A percentile compares a stretch with the other conserved stretches of the same genome.
These are phyloP conservation scores for Teratosphaeriaceae sp. DNA, from an alignment of 2,329 filamentous ascomycete species.

Conservation along the genomic window DNA sequence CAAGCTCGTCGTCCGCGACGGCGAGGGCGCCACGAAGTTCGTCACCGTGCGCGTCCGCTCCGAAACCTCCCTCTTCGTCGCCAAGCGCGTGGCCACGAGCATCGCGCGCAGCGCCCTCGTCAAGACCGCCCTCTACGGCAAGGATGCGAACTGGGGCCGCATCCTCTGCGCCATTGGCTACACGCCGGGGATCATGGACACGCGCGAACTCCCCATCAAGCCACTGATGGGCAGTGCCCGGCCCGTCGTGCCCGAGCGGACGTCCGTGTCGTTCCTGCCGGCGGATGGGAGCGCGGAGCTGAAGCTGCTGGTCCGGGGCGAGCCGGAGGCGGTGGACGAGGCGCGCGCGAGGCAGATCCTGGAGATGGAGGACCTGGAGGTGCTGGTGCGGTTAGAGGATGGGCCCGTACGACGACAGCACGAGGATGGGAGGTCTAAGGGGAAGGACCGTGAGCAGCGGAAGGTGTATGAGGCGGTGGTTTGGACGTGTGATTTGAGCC, in stretches of 20 bases:
- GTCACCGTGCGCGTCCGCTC: constrained; percentile 72
- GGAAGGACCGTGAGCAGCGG: neutral
- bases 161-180: constrained; percentile 95
- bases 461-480: constrained; percentile 54
- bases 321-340: constrained; percentile 75
- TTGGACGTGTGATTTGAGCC: constrained; percentile 83
- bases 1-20: constrained; percentile 89
- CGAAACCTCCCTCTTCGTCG: constrained; percentile 35
- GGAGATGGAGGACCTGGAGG: constrained; percentile 71
- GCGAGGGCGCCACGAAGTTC: constrained; percentile 97
- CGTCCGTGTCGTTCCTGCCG: constrained; percentile 72
- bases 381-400: constrained; percentile 65
- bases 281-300: constrained; percentile 70
- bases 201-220: constrained; percentile 15
- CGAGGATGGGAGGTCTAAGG: neutral
- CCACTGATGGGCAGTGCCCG: constrained; percentile 14
- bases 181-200: constrained; percentile 48
- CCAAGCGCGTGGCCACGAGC: constrained; percentile 72
- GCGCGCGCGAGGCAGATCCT: constrained; percentile 69
- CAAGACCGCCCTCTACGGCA: constrained; percentile 94
- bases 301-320: constrained; percentile 69
- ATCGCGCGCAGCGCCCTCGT: constrained; percentile 91
- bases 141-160: constrained; percentile 97
- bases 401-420: constrained; percentile 29
- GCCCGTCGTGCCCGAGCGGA: constrained; percentile 61